phyloP scores from a whole-genome alignment of 148 eudicot species.

The Vaccinium darrowii region DNA sequence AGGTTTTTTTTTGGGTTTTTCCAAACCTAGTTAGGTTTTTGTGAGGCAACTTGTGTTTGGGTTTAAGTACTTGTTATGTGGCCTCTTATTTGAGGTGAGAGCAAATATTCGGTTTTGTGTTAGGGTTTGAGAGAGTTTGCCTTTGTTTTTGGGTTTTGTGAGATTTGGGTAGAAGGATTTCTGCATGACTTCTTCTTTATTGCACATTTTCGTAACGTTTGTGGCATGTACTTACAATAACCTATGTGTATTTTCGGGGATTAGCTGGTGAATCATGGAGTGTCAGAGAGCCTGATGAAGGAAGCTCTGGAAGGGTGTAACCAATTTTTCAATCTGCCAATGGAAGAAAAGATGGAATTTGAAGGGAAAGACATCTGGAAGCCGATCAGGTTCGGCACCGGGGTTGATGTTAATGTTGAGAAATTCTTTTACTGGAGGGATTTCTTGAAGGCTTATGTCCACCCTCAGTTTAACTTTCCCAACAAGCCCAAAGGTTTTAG shows the following conservation, averaged over 20 bases:
- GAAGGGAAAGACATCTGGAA: constrained; percentile 37
- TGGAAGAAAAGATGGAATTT: constrained; percentile 48
- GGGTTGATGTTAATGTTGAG: constrained; percentile 31
- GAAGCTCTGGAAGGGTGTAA: constrained; percentile 30
- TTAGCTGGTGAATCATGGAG: constrained; percentile 63
- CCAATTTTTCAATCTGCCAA: constrained; percentile 46
- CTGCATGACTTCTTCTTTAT: no score
- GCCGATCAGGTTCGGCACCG: constrained; percentile 44
- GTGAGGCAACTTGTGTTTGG: no score
- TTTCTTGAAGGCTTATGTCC: constrained; percentile 37
- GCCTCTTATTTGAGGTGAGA: no score
- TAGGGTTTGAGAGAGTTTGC: no score
- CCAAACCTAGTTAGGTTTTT: no score
- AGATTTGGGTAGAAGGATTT: no score
- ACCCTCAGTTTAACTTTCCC: constrained; percentile 45
- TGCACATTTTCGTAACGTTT: no score
- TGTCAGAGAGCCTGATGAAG: constrained; percentile 43
- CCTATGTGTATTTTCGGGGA: background rate
- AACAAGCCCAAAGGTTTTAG: constrained; percentile 31
- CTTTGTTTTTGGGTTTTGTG: no score
- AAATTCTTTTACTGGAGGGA: constrained; percentile 36
- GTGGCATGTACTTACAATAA: no score
- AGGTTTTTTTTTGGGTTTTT: no score
- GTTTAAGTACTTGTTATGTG: no score
- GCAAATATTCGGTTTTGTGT: no score